Conservation (phyloP, 352 stramenopile genomes). For the Pythium phragmitis region DNA sequence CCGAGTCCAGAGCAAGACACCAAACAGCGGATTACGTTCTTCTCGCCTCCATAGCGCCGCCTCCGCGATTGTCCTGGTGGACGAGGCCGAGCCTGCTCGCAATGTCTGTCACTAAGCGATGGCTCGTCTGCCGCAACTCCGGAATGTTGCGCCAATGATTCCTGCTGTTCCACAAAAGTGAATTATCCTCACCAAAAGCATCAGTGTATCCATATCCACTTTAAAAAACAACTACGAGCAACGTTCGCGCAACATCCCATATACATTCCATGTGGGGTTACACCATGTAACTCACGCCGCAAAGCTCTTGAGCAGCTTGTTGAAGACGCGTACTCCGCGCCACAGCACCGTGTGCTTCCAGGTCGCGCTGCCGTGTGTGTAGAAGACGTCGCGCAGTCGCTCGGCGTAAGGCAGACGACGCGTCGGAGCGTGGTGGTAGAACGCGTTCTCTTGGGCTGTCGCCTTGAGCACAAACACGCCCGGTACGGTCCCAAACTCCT, state of each 20-base stretch:
- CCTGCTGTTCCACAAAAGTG: background rate
- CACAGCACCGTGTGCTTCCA: conserved; percentile 65
- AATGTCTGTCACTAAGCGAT: background rate
- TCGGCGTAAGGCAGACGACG: conserved; percentile 56
- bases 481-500: conserved; percentile 76
- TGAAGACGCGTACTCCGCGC: conserved; percentile 50
- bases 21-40: background rate
- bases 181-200: background rate
- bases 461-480: conserved; percentile 63
- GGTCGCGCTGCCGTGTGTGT: conserved; percentile 55
- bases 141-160: conserved; percentile 1
- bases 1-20: too few species aligned
- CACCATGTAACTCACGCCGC: background rate
- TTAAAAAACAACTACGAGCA: background rate
- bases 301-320: conserved; percentile 32
- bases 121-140: background rate
- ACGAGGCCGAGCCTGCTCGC: background rate
- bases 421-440: conserved; percentile 45
- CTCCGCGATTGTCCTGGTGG: background rate
- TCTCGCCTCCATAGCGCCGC: background rate
- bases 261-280: background rate
- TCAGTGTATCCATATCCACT: conserved; percentile 1
- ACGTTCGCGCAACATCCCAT: conserved; percentile 1
- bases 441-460: conserved; percentile 58
- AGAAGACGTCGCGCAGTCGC: conserved; percentile 75